phyloP scores from a whole-genome alignment of 2,329 filamentous ascomycete genomes.

The Curvularia spicifera region DNA sequence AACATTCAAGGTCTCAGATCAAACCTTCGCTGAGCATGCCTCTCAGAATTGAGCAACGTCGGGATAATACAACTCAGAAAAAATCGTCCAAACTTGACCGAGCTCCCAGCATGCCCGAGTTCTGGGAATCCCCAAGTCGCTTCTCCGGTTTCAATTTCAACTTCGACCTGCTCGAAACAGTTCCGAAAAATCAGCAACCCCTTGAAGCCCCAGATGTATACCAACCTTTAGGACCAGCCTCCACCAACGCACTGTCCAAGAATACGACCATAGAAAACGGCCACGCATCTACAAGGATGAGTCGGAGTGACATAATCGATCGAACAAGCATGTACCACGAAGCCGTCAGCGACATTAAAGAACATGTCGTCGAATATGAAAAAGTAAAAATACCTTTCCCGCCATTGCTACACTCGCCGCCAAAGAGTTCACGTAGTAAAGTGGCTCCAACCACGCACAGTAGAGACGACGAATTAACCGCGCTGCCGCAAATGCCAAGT shows the following conservation, averaged over 20 bases:
- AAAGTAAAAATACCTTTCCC: constrained; percentile 27
- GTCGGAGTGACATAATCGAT: background rate
- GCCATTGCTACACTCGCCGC: constrained; percentile 34
- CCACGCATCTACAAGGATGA: background rate
- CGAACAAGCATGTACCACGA: constrained; percentile 13
- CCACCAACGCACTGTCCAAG: background rate
- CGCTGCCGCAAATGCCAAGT: constrained; percentile 21
- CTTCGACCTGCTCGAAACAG: constrained; percentile 23
- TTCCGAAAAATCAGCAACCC: background rate
- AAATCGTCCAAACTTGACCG: constrained; percentile 37
- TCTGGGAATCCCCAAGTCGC: constrained; percentile 32
- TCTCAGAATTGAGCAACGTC: constrained; percentile 31
- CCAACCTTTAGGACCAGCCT: constrained; percentile 19
- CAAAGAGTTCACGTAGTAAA: constrained; percentile 19
- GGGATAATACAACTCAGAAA: constrained; percentile 35
- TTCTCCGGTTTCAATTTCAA: constrained; percentile 41
- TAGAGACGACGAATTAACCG: constrained; percentile 25
- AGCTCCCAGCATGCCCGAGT: constrained; percentile 34
- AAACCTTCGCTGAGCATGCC: constrained; percentile 15
- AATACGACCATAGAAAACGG: background rate
- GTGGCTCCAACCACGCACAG: constrained; percentile 12
- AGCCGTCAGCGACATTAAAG: constrained; percentile 32
- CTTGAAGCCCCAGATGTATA: constrained; percentile 26
- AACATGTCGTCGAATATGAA: constrained; percentile 34
- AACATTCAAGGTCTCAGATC: constrained; percentile 11